Conservation (phyloP, 164 flowering plant genomes). For the Platanus orientalis region DNA sequence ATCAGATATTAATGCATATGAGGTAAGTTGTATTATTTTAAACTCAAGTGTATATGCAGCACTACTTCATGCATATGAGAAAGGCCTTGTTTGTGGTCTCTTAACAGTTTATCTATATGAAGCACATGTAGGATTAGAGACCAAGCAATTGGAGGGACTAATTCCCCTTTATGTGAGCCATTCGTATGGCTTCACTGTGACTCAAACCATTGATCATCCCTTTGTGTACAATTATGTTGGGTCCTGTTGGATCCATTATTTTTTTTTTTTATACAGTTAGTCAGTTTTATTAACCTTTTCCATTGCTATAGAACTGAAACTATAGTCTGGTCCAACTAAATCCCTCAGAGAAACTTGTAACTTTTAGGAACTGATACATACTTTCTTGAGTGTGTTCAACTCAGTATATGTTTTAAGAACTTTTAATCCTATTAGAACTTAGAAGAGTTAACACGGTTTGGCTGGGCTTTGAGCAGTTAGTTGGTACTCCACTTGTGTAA, state of each 20-base stretch:
- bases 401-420: too few species aligned
- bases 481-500: too few species aligned
- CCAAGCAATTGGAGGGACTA: not conserved
- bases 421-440: not conserved
- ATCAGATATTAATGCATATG: conserved; percentile 88
- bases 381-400: too few species aligned
- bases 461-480: not conserved
- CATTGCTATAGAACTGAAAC: not conserved
- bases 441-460: not conserved
- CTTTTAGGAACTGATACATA: too few species aligned
- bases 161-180: not conserved
- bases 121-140: not conserved
- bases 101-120: too few species aligned
- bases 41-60: too few species aligned
- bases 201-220: too few species aligned
- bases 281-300: not conserved
- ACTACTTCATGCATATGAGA: not conserved
- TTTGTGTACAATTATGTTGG: not conserved
- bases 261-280: not conserved
- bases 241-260: not conserved
- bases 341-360: too few species aligned
- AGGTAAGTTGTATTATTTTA: conserved; percentile 48
- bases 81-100: not conserved
- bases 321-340: too few species aligned
- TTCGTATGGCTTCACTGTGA: not conserved